Evolutionary conservation across 768 basidiomycete genomes (phyloP), one percentile per base, ranked within the genome.

Genomic region (Rhizopogon vinicolor): DNA sequence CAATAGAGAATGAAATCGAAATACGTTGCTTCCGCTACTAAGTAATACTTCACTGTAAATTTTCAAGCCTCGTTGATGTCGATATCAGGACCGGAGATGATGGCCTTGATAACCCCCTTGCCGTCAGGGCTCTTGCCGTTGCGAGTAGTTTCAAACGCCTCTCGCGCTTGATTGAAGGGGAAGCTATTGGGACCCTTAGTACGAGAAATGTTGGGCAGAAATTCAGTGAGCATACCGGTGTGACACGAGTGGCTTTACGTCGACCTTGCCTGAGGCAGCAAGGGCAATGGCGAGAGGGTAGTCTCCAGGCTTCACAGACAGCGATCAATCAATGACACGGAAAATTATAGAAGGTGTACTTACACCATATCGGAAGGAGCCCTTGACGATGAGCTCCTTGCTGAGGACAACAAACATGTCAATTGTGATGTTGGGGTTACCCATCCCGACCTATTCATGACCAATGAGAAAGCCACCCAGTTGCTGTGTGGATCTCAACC

Each of bases 281-380:
- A 98, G 81, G 45, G 87, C 83, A 62, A 98, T 89, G 14, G 93
- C 89, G 56, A 92, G 78, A 25, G 82, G 81, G 68, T 96, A 97
- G 67, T 89, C 87, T 12, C 92, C 93, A 41, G 91, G 84, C 87
- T 90, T 61, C 49, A 41, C 10, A 55, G 44, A 53, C 39, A 42
- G 33, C 14, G 52, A 18, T 25, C 55, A 25, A 52, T 5, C 44
- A 52, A 18, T 16, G 25, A 13, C 19, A 44, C 44, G 25, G 33
- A n/a, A 8, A 31, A 4, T 25, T 25, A 25, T 25, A 25, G 25
- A 25, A 25, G 25, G 25, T 25, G 14, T 18, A 74, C 81, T 55
- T 68, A 90, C 84, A 14, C 85, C 89, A 63, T 89, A 95, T 62
- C 95, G 85, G 87, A 97, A 97, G n/a, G 90, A 91, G 39, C 94